Percentiles rank a stretch among this genome's conserved stretches.
phyloP scores from a whole-genome alignment of 352 stramenopile genomes.

The Phytophthora uliginosa region DNA sequence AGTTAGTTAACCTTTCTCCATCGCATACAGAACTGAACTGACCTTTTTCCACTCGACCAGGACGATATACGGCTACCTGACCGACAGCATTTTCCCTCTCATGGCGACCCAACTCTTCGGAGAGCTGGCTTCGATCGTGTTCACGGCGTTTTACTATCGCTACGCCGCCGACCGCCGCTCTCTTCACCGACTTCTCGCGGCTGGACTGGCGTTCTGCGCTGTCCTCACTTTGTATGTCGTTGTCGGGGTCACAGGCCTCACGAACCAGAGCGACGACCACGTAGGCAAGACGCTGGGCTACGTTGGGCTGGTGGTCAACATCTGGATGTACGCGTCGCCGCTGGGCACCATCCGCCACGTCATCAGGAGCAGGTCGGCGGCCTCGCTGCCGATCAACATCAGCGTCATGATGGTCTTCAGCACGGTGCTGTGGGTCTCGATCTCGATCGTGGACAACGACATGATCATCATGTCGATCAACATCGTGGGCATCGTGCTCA shows the following conservation, averaged over 20 bases:
- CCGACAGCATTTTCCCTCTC: slow-evolving; percentile 34
- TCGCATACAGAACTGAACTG: too few species aligned
- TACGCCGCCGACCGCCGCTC: slow-evolving; percentile 11
- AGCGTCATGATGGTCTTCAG: slow-evolving; percentile 30
- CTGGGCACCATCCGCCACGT: slow-evolving; percentile 32
- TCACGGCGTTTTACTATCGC: slow-evolving; percentile 26
- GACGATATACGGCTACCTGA: slow-evolving; percentile 36
- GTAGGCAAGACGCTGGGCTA: slow-evolving; percentile 41
- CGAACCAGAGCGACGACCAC: slow-evolving; percentile 35
- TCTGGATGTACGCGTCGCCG: slow-evolving; percentile 41
- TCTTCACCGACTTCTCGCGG: slow-evolving; percentile 11
- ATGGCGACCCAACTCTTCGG: slow-evolving; percentile 33
- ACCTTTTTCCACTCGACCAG: slow-evolving; percentile 1
- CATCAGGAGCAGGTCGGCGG: slow-evolving; percentile 25
- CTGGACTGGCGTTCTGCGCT: slow-evolving; percentile 13
- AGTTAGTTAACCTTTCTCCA: too few species aligned
- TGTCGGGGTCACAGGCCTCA: slow-evolving; percentile 36
- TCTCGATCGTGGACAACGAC: slow-evolving; percentile 30
- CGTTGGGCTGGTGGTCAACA: slow-evolving; percentile 29
- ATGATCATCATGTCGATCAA: slow-evolving; percentile 35
- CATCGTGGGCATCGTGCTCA: slow-evolving; percentile 26
- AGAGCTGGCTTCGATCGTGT: slow-evolving; percentile 16
- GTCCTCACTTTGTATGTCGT: slow-evolving; percentile 39
- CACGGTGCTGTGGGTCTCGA: slow-evolving; percentile 24
- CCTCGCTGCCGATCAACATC: slow-evolving; percentile 37